phyloP scores from a whole-genome alignment of 2,329 filamentous ascomycete genomes.

The Cordyceps pruinosa region DNA sequence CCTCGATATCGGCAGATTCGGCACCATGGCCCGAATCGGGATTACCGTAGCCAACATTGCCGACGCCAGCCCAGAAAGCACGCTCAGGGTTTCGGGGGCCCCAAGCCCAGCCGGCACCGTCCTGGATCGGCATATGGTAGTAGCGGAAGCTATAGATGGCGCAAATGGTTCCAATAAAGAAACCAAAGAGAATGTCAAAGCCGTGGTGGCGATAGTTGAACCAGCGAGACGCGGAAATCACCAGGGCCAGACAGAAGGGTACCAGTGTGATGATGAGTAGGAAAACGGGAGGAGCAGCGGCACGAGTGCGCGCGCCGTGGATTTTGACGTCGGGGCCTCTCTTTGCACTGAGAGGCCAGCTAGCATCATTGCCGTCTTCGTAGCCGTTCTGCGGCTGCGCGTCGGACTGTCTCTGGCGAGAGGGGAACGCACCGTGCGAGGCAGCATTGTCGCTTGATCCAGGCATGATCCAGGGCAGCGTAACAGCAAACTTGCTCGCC shows the following conservation, averaged over 20 bases:
- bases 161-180: constrained; percentile 63
- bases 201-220: constrained; percentile 84
- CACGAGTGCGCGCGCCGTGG: constrained; percentile 52
- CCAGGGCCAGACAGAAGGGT: constrained; percentile 69
- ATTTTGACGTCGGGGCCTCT: constrained; percentile 26
- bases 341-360: constrained; percentile 21
- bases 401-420: constrained; percentile 46
- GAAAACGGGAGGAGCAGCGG: constrained; percentile 76
- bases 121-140: constrained; percentile 71
- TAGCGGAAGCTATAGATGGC: constrained; percentile 73
- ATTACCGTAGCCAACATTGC: constrained; percentile 49
- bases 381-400: constrained; percentile 24
- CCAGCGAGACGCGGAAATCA: constrained; percentile 79
- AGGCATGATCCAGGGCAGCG: constrained; percentile 59
- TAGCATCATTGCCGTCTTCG: constrained; percentile 26
- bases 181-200: constrained; percentile 89
- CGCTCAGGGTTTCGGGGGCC: constrained; percentile 64
- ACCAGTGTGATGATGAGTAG: constrained; percentile 63
- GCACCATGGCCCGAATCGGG: constrained; percentile 23
- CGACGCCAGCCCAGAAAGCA: constrained; percentile 73
- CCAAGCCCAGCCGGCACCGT: constrained; percentile 86
- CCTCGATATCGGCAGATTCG: constrained; percentile 20
- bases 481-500: constrained; percentile 72
- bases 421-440: constrained; percentile 64
- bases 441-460: constrained; percentile 37